Conservation (phyloP, 345 rosid genomes). For the Boechera retrofracta region DNA sequence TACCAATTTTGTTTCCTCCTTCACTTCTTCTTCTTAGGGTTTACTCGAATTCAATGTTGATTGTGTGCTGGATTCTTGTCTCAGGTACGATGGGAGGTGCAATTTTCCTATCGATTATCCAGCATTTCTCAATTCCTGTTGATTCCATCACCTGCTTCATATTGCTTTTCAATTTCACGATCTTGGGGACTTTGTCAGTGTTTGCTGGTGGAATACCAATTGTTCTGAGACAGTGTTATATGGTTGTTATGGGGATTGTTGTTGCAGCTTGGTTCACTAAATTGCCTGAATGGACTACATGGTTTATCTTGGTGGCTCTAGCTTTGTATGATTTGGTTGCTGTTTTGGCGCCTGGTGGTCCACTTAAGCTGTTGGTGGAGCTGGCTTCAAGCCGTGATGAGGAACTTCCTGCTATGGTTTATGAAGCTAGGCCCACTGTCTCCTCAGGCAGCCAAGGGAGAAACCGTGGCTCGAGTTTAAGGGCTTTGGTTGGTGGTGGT, state of each 20-base stretch:
- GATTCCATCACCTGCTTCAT: slow-evolving; percentile 78
- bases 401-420: slow-evolving; percentile 94
- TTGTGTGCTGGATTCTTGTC: slow-evolving; percentile 10
- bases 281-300: slow-evolving; percentile 96
- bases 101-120: slow-evolving; percentile 76
- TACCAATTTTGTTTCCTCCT: slow-evolving; percentile 18
- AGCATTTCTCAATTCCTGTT: slow-evolving; percentile 82
- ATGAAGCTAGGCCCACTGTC: slow-evolving; percentile 91
- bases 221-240: slow-evolving; percentile 78
- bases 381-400: slow-evolving; percentile 88
- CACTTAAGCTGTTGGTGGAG: slow-evolving; percentile 89
- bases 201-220: slow-evolving; percentile 82
- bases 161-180: slow-evolving; percentile 80
- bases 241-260: slow-evolving; percentile 85
- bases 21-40: not conserved
- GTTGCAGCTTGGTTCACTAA: slow-evolving; percentile 97
- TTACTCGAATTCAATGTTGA: slow-evolving; percentile 12
- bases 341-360: slow-evolving; percentile 96
- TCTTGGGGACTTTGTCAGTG: slow-evolving; percentile 82
- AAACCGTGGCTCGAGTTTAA: slow-evolving; percentile 54
- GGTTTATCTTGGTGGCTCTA: slow-evolving; percentile 85
- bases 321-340: slow-evolving; percentile 92
- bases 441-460: slow-evolving; percentile 49
- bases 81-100: slow-evolving; percentile 92
- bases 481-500: slow-evolving; percentile 61